Evolutionary conservation across 768 basidiomycete genomes (phyloP), one percentile per base, ranked within the genome.

Genomic region (Suillus discolor): DNA sequence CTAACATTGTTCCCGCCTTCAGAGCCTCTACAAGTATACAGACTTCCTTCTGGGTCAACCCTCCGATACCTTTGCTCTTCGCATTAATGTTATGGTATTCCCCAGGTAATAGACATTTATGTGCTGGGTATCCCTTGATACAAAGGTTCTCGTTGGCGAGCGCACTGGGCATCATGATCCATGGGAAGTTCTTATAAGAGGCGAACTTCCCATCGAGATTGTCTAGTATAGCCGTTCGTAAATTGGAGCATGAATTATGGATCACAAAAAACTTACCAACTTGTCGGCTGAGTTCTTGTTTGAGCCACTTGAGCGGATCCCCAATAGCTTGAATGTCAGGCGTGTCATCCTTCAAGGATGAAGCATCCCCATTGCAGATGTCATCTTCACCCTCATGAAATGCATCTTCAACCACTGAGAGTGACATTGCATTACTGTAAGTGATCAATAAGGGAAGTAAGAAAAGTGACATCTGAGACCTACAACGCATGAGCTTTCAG

Each of bases 401-500:
- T n/a, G 44, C 20, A n/a, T 45, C 44, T 16, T 45, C 20, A 6
- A 45, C 44, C 44, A 45, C 44, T 45, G 44, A 45, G 18, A n/a
- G 44, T 45, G 44, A 45, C 9, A 20, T 45, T 45, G 18, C 44
- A 45, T 45, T n/a, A 18, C 44, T 45, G 44, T 45, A 45, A 45
- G 44, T n/a, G 44, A 45, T 45, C 44, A 45, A 45, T 20, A 45
- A 20, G 44, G 5, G 45, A 47, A 47, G 45, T n/a, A 3, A n/a
- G n/a, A 8, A 45, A 11, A 53, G 5, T 31, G 45, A 47, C 20
- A 7, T 11, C 45, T 2, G n/a, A 47, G 7, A 65, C 67, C 45
- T 65, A 67, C 67, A 55, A 67, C 6, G 62, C 28, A 20, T 65
- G 67, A 11, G 64, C 64, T 44, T 65, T 67, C n/a, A 67, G 45